Conservation (phyloP, 176 grass and related monocot genomes). For the Triticum turgidum region DNA sequence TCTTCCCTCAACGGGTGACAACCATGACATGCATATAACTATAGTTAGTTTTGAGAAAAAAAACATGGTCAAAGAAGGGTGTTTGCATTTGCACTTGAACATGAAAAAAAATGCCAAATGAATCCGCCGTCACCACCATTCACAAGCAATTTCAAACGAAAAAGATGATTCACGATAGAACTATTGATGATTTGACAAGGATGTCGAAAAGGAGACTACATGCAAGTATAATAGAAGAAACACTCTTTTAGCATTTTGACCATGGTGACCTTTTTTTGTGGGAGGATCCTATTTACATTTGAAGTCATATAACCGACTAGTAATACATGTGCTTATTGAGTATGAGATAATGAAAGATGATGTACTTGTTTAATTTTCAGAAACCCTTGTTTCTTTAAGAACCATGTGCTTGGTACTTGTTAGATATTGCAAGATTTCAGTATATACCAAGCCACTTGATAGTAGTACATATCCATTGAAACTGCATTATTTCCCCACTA, state of each 20-base stretch:
- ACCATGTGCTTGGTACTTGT: background rate
- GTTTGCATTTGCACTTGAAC: background rate
- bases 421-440: background rate
- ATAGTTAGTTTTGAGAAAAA: background rate
- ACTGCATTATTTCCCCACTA: background rate
- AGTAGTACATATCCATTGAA: background rate
- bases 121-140: too few relatives aligned
- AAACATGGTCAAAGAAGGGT: background rate
- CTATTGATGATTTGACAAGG: background rate
- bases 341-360: background rate
- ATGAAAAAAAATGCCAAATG: background rate
- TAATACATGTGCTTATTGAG: background rate
- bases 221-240: background rate
- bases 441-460: background rate
- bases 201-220: background rate
- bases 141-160: too few relatives aligned
- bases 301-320: background rate
- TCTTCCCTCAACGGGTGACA: slow-evolving; percentile 49
- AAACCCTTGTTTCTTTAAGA: background rate
- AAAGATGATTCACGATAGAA: background rate
- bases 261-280: too few relatives aligned
- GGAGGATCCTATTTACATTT: too few relatives aligned
- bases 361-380: background rate
- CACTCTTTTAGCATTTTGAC: background rate
- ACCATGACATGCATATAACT: background rate